Base-by-base conservation (phyloP, 306 rosid genomes). In the Fragaria iinumae region DNA sequence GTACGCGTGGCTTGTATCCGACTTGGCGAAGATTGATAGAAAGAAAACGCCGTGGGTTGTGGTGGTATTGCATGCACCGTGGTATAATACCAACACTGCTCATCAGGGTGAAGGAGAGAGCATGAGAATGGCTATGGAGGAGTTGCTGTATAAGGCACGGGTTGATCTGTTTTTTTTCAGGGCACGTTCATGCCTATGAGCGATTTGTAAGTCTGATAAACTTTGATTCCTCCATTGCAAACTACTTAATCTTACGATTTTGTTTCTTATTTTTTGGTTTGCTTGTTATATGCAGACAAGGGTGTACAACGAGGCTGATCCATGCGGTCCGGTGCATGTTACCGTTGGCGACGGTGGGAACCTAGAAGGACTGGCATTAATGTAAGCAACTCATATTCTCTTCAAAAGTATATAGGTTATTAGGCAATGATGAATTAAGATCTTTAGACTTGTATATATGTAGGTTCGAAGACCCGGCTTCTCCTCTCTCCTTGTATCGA, bases 101-200 rank as follows among this genome's bases (percentile, higher is more conserved):
- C 97, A 89, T 77, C 86, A 88, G 66, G 92, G 94, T 43, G 94
- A 91, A 85, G 97, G 97, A 17, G 97, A 91, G 18, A 49, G 71
- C 50, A 91, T 91, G 97, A 89, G 94, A 67, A 11, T 75, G 10
- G 84, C 87, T 18, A 77, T 91, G 91, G 92, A 91, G 50, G 63
- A 83, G 17, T 55, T 89, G 75, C 79, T 91, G 67, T 91, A 82
- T 57, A 8, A 77, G 0, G 91, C 92, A 0, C 70, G 84, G 10
- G 97, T 88, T 53, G 97, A 91, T 77, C 67, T 87, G 34, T n/a
- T 91, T 91, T 63, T 89, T 86, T 66, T 74, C 93, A 0, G 92
- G 96, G 0, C 97, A 91, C 67, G 97, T 91, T 82, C 97, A 91
- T 86, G 92, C 97, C 0, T 91, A 91, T 21, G 97, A 91, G 77